Evolutionary conservation across 2,329 filamentous ascomycete genomes (phyloP).

Genomic region (Aspergillus sp.): DNA sequence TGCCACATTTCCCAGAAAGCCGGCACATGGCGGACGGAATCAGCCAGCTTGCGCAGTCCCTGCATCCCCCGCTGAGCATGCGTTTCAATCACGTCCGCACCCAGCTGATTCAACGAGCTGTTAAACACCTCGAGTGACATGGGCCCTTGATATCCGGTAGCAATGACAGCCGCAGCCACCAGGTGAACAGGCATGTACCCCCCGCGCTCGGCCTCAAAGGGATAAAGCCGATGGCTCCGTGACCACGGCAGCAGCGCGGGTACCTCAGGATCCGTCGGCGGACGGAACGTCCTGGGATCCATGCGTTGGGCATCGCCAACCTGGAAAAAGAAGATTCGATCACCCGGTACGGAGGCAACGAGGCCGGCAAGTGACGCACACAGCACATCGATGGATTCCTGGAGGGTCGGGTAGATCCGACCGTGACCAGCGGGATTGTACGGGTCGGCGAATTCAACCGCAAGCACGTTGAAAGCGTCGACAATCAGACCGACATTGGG

Average conservation of each 20-base stretch:
- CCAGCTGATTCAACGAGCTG: conserved; percentile 22
- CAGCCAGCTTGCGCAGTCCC: conserved; percentile 17
- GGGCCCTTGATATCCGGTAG: conserved; percentile 29
- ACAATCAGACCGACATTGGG: conserved; percentile 31
- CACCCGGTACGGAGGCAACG: conserved; percentile 25
- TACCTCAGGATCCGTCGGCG: conserved; percentile 19
- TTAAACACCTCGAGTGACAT: conserved; percentile 35
- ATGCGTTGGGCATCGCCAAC: conserved; percentile 30
- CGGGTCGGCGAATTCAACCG: conserved; percentile 32
- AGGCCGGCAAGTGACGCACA: conserved; percentile 23
- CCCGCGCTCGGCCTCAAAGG: conserved; percentile 22
- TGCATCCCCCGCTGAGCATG: conserved; percentile 27
- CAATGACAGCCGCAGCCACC: conserved; percentile 29
- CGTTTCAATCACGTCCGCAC: conserved; percentile 13
- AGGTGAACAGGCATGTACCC: conserved; percentile 33
- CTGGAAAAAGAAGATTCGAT: conserved; percentile 34
- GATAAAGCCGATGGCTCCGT: conserved; percentile 28
- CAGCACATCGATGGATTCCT: conserved; percentile 26
- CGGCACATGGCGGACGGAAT: conserved; percentile 14
- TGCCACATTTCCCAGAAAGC: conserved; percentile 21
- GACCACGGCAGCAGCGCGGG: conserved; percentile 32
- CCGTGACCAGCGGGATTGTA: conserved; percentile 29
- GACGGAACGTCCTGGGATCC: conserved; percentile 19
- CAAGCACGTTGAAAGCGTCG: conserved; percentile 32
- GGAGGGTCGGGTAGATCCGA: conserved; percentile 23